Conservation (phyloP, 306 rosid species). For the Fragaria vesca region DNA sequence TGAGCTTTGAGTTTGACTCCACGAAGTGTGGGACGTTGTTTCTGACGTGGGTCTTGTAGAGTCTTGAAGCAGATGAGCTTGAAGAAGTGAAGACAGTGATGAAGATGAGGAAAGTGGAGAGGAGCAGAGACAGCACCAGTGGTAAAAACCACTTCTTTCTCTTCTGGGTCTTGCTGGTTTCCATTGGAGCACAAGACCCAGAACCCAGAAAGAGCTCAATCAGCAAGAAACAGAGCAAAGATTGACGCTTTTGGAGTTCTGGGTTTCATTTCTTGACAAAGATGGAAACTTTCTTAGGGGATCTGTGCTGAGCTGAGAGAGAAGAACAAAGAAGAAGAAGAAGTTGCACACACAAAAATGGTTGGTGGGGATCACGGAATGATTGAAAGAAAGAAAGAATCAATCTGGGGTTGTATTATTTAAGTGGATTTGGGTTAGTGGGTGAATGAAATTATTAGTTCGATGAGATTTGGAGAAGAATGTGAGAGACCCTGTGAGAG, state of each 20-base stretch:
- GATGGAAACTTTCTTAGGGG: background rate
- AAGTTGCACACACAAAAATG: background rate
- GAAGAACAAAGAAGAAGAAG: background rate
- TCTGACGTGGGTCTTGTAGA: slow-evolving; percentile 24
- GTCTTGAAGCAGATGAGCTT: slow-evolving; percentile 18
- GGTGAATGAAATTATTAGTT: background rate
- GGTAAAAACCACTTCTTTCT: slow-evolving; percentile 54
- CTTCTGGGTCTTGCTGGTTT: slow-evolving; percentile 43
- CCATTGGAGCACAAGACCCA: slow-evolving; percentile 31
- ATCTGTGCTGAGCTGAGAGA: slow-evolving; percentile 10
- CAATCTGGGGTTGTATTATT: slow-evolving; percentile 1
- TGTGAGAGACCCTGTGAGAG: background rate
- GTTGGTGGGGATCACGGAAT: slow-evolving; percentile 23
- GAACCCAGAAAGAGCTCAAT: background rate
- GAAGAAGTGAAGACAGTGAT: slow-evolving; percentile 37
- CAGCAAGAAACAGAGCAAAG: background rate
- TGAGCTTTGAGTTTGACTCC: slow-evolving; percentile 44
- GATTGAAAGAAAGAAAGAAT: slow-evolving; percentile 13
- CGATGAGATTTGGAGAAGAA: background rate
- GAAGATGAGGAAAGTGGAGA: slow-evolving; percentile 37
- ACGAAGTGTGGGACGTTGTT: slow-evolving; percentile 43
- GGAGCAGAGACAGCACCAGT: slow-evolving; percentile 30
- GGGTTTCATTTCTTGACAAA: background rate
- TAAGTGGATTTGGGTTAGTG: slow-evolving; percentile 9
- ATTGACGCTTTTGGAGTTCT: background rate